These are phyloP conservation scores for Monilinia fructicola DNA, from an alignment of 2,329 filamentous ascomycete genomes.

Conservation along the genomic window DNA sequence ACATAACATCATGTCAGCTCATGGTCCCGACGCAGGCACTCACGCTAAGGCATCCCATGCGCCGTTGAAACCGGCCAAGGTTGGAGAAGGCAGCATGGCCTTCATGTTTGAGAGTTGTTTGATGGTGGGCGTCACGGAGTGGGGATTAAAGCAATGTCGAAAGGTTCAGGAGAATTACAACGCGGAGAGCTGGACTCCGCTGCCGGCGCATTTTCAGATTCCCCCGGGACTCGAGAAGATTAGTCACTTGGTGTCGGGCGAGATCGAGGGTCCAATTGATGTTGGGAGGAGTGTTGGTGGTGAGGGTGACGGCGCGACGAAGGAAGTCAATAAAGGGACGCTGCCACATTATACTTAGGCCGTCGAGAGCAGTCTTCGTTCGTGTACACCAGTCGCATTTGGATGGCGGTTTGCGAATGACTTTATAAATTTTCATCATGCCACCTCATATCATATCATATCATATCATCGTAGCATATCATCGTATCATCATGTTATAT, in stretches of 20 bases:
- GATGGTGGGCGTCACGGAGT: conserved; percentile 72
- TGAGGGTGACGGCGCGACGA: neutral
- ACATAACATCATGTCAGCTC: conserved; percentile 63
- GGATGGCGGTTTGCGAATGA: too few species aligned
- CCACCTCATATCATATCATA: neutral
- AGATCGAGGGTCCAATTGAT: conserved; percentile 23
- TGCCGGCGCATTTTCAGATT: conserved; percentile 50
- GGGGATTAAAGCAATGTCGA: conserved; percentile 66
- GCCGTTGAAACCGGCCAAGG: conserved; percentile 55
- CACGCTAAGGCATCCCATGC: conserved; percentile 55
- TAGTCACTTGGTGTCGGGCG: conserved; percentile 34
- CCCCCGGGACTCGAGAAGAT: conserved; percentile 32
- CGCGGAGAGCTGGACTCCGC: conserved; percentile 63
- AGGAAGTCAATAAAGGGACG: neutral
- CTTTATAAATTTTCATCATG: too few species aligned
- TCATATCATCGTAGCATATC: too few species aligned
- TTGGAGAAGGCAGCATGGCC: conserved; percentile 60
- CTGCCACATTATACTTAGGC: neutral
- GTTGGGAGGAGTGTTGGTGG: conserved; percentile 28
- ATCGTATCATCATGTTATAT: too few species aligned
- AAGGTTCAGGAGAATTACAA: conserved; percentile 71
- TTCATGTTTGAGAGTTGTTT: conserved; percentile 66
- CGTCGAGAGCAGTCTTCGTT: too few species aligned
- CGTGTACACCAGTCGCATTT: too few species aligned
- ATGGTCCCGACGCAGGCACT: conserved; percentile 57